phyloP scores from a whole-genome alignment of 352 stramenopile genomes.

The Phytophthora fragariae region DNA sequence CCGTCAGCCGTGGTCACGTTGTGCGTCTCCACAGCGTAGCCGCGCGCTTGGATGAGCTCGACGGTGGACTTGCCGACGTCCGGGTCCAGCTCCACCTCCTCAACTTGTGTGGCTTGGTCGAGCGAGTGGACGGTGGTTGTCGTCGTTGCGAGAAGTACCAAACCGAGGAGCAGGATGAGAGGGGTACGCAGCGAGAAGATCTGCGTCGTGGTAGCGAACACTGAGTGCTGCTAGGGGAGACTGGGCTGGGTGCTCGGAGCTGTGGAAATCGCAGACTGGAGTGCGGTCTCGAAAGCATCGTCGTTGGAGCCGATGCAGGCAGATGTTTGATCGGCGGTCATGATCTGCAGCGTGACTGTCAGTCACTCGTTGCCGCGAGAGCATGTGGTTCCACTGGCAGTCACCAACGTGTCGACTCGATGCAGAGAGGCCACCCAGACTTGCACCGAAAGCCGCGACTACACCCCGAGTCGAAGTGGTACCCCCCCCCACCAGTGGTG shows the following conservation, averaged over 20 bases:
- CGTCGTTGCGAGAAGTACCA: conserved; percentile 5
- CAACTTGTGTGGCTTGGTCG: conserved; percentile 25
- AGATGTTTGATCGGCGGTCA: conserved; percentile 26
- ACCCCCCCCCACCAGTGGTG: too few relatives aligned
- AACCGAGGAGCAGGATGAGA: conserved; percentile 8
- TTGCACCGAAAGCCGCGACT: too few relatives aligned
- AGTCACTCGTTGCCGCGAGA: neutral
- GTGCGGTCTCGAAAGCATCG: conserved; percentile 4
- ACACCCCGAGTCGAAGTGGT: neutral
- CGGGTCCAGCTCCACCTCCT: conserved; percentile 31
- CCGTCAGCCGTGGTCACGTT: conserved; percentile 51
- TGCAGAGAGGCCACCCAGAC: neutral
- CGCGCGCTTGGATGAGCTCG: conserved; percentile 41
- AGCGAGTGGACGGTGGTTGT: conserved; percentile 19
- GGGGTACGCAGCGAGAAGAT: conserved; percentile 2
- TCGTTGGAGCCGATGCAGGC: conserved; percentile 4
- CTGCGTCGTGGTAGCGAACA: conserved; percentile 6
- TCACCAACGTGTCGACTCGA: neutral
- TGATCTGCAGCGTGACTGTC: conserved; percentile 16
- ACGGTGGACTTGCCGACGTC: conserved; percentile 41
- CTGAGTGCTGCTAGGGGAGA: neutral
- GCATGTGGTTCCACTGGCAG: neutral
- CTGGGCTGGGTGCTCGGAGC: neutral
- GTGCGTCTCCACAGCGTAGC: conserved; percentile 55
- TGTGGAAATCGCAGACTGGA: conserved; percentile 12